Conservation (phyloP, 495 filamentous ascomycete genomes). For the Xylaria sp. region DNA sequence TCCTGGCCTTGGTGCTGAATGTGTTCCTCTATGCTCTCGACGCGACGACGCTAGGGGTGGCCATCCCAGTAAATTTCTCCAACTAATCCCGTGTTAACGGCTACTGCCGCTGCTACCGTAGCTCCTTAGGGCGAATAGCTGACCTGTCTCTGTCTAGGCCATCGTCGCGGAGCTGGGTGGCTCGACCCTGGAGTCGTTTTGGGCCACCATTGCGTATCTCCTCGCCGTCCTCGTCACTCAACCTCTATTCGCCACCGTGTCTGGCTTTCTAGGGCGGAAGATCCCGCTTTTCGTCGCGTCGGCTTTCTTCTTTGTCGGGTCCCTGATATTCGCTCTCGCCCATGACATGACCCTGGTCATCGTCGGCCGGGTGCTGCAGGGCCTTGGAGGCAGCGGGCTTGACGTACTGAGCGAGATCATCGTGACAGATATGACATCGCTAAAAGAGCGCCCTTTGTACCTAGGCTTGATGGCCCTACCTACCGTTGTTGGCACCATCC, state of each 20-base stretch:
- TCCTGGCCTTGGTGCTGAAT: not conserved
- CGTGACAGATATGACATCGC: conserved; percentile 61
- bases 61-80: conserved; percentile 31
- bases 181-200: conserved; percentile 63
- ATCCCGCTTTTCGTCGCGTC: not conserved
- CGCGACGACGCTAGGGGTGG: not conserved
- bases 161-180: conserved; percentile 44
- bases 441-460: conserved; percentile 12
- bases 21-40: conserved; percentile 26
- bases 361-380: conserved; percentile 73
- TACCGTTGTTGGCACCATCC: not conserved
- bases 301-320: not conserved
- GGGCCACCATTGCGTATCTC: conserved; percentile 61
- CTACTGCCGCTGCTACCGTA: not conserved
- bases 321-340: conserved; percentile 36
- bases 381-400: conserved; percentile 75
- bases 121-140: not conserved
- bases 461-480: not conserved
- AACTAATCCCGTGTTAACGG: too few relatives aligned
- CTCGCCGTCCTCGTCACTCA: conserved; percentile 51
- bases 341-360: conserved; percentile 71
- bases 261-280: conserved; percentile 52
- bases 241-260: conserved; percentile 50
- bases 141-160: not conserved
- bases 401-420: conserved; percentile 73